Percentiles rank a stretch among this genome's conserved stretches.
Conservation (phyloP, 768 basidiomycete species). For the Lactifluus hygrophoroides region DNA sequence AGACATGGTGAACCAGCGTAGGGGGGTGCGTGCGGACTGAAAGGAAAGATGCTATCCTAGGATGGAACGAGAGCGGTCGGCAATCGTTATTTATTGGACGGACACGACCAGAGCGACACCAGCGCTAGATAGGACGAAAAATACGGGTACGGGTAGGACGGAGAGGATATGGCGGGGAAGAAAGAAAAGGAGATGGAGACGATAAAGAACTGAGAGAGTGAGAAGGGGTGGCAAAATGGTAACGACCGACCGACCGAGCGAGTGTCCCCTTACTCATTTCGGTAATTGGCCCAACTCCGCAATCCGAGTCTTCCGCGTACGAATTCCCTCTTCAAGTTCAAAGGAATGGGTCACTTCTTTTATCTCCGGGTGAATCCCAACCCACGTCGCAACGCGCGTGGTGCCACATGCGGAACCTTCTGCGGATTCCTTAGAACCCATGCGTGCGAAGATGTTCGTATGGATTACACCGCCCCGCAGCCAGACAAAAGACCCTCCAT, state of each 20-base stretch:
- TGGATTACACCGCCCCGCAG: too few species aligned
- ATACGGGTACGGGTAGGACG: conserved; percentile 24
- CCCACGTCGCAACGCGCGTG: too few species aligned
- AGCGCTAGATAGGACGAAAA: conserved; percentile 25
- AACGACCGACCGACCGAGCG: not conserved
- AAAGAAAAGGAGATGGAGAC: not conserved
- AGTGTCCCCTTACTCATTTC: not conserved
- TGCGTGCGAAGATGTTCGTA: too few species aligned
- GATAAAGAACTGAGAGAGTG: not conserved
- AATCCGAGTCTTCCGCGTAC: too few species aligned
- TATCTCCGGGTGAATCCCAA: too few species aligned
- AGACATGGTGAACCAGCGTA: conserved; percentile 31
- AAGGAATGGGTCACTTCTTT: too few species aligned
- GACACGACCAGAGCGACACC: conserved; percentile 18
- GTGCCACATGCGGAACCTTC: too few species aligned
- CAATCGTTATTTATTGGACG: conserved; percentile 1
- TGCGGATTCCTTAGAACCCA: too few species aligned
- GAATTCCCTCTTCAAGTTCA: too few species aligned
- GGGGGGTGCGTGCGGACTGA: conserved; percentile 1
- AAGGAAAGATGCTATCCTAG: conserved; percentile 14
- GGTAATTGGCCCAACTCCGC: not conserved
- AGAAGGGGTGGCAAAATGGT: not conserved
- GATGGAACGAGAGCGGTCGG: not conserved
- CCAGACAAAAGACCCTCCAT: too few species aligned
- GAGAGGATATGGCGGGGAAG: conserved; percentile 18